phyloP scores from a whole-genome alignment of 768 basidiomycete genomes.

The Boletus subparvulus region DNA sequence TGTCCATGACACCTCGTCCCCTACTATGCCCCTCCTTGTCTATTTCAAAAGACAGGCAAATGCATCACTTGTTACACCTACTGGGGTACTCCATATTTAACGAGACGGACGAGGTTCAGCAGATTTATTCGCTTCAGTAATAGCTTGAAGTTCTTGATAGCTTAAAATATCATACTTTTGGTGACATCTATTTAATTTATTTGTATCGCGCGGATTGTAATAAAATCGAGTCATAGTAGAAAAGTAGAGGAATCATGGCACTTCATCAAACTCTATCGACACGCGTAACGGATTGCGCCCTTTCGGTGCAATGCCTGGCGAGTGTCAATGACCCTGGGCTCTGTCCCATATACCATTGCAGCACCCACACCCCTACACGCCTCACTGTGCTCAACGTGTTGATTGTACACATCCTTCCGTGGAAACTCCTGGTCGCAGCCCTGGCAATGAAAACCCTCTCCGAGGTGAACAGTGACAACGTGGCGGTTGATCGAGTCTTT shows the following conservation, averaged over 20 bases:
- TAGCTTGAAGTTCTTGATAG: no score
- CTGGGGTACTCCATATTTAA: no score
- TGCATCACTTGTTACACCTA: no score
- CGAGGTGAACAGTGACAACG: slow-evolving; percentile 3
- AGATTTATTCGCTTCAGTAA: no score
- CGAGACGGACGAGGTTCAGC: no score
- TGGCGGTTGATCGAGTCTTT: slow-evolving; percentile 10
- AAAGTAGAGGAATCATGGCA: neutral
- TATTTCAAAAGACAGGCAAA: no score
- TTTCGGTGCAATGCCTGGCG: neutral
- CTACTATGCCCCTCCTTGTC: no score
- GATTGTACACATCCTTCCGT: slow-evolving; percentile 8
- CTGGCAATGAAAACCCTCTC: slow-evolving; percentile 5
- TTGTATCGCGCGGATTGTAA: no score
- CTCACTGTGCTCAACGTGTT: neutral
- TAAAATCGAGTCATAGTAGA: neutral
- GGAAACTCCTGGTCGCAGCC: slow-evolving; percentile 1
- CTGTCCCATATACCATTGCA: neutral
- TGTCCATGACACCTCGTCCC: no score
- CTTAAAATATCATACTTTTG: no score
- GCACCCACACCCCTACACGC: neutral
- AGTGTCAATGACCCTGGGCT: neutral
- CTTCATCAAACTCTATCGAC: neutral
- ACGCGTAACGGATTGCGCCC: neutral
- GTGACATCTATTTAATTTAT: no score